Base-by-base conservation (phyloP, 2,329 filamentous ascomycete genomes). In the Helicocarpus griseus region DNA sequence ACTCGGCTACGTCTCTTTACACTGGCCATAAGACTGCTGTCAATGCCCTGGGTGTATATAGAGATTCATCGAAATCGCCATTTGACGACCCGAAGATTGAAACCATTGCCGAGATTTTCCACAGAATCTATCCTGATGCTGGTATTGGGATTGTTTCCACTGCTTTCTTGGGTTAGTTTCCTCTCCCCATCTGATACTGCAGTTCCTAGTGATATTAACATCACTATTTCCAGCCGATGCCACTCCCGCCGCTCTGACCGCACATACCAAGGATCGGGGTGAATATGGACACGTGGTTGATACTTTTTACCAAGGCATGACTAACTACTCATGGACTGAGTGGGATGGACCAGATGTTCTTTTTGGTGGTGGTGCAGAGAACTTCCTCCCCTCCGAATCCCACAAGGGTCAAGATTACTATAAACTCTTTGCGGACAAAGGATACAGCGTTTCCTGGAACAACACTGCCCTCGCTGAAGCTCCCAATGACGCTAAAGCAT, bases 81-180 rank as follows among this genome's bases (percentile, higher is more conserved):
- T 88, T 88, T 57, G 88, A 94, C 63, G 88, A 94, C 63, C 88
- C 88, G 50, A 93, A 91, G 72, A 80, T 94, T 21, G 88, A 93
- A 73, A 88, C 83, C 13, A 87, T 94, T 63, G 82, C 85, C 5
- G 68, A 70, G 53, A 76, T 93, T 52, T 83, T 91, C 69, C 77
- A 79, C 59, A 83, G 88, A 52, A 74, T 88, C 49, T 81, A 78
- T 51, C 64, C 65, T 68, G 77, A 81, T 53, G 74, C 81, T 58
- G 73, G 75, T 52, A 70, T 81, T 44, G 73, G 79, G 38, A 80
- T 82, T 74, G 87, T 93, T 39, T 86, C 84, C 2, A 94, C 88
- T n/a, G 87, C 88, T 4, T 86, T 82, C 68, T 57, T 68, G 49
- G 62, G 56, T 58, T 46, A 55, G 56, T 54, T 22, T 21, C 43